Evolutionary conservation across 2,329 filamentous ascomycete genomes (phyloP), one percentile per base, ranked within the genome.

Genomic region (Arthrobotrys megalospora): DNA sequence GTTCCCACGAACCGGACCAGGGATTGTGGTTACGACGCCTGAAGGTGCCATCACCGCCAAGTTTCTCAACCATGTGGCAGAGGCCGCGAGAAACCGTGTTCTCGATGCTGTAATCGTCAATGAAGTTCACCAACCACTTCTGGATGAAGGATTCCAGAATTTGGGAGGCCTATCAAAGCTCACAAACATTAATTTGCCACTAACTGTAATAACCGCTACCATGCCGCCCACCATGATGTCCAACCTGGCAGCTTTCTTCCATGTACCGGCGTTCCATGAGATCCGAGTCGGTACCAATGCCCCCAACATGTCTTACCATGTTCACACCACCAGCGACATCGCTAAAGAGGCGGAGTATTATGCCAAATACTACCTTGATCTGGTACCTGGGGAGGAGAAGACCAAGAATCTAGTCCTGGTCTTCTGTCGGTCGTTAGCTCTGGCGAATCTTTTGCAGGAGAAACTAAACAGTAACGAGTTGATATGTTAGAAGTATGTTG

Each of bases 231-330:
- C 21, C 2, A 63, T 63, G 58, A 16, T 38, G 5, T 10, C 58
- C 19, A 45, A 14, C 21, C 6, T 63, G 6, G 6, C 5, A 3
- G n/a, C 5, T 10, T 63, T 63, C 19, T 14, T 45, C 11, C 16
- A 63, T 6, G 11, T 63, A n/a, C 19, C 34, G 11, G 5, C 32
- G 1, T 63, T 63, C 45, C 3, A 4, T 11, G n/a, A 63, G 14
- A 63, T 63, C 6, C 14, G 58, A 11, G 28, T 32, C 6, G 34
- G 34, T 3, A 63, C 58, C 6, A 63, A 63, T 28, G 43, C 21
- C 38, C 16, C 16, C 2, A 43, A 63, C 19, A 38, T 63, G 11
- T 21, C 34, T 8, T 63, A 63, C 14, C 28, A 21, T 3, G 52
- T 58, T 1, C 8, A 7, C 3, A 11, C 12, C 6, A 16, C 4